phyloP scores from a whole-genome alignment of 2,329 filamentous ascomycete genomes.

The Colletotrichum lentis region DNA sequence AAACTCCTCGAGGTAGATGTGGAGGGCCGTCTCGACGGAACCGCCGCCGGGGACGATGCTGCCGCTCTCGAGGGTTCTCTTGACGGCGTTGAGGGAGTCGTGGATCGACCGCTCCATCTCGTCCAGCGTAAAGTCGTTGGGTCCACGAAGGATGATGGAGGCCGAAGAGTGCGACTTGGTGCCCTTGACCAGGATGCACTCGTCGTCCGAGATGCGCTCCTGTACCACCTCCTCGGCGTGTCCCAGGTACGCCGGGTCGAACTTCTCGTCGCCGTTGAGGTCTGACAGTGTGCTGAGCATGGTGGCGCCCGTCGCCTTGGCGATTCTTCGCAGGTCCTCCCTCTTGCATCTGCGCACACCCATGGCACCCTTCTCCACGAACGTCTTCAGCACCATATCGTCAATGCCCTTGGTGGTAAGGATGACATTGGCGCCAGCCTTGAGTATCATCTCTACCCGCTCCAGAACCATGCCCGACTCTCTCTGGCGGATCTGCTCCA shows the following conservation, averaged over 20 bases:
- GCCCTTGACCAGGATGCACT: slow-evolving; percentile 96
- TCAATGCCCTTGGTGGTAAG: slow-evolving; percentile 99
- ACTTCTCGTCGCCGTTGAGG: slow-evolving; percentile 96
- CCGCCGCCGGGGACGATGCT: slow-evolving; percentile 96
- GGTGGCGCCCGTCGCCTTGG: slow-evolving; percentile 93
- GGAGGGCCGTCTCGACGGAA: slow-evolving; percentile 96
- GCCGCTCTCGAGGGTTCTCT: slow-evolving; percentile 95
- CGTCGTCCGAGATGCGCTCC: slow-evolving; percentile 97
- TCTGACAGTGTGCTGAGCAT: slow-evolving; percentile 93
- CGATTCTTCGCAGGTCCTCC: slow-evolving; percentile 94
- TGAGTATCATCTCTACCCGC: slow-evolving; percentile 95
- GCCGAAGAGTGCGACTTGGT: slow-evolving; percentile 94
- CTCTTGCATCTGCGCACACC: slow-evolving; percentile 97
- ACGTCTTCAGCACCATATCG: slow-evolving; percentile 91
- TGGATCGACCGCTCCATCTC: slow-evolving; percentile 99
- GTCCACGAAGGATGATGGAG: slow-evolving; percentile 92
- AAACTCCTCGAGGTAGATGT: slow-evolving; percentile 99
- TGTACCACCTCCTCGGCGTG: slow-evolving; percentile 96
- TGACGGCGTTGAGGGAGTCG: slow-evolving; percentile 95
- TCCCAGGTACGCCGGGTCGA: slow-evolving; percentile 88
- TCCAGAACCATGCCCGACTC: slow-evolving; percentile 95
- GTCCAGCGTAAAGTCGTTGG: slow-evolving; percentile 95
- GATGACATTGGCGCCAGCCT: slow-evolving; percentile 94
- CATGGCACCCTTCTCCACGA: slow-evolving; percentile 95
- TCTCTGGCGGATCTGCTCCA: slow-evolving; percentile 94